Base-by-base conservation (phyloP, 495 filamentous ascomycete genomes). In the Lasiosphaeria miniovina region DNA sequence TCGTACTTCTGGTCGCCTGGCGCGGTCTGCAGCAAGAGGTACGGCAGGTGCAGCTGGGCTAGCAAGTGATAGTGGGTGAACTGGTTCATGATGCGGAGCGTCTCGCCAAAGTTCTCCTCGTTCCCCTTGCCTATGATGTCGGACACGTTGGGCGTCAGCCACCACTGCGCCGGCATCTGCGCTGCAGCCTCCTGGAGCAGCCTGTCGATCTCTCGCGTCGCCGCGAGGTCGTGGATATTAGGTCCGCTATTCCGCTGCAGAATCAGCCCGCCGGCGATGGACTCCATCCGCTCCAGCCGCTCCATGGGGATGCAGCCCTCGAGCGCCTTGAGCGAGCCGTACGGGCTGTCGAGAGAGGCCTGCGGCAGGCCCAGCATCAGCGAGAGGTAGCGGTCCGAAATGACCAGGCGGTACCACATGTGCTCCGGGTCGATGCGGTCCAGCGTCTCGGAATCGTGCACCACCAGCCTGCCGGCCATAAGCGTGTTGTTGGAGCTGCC, bases 21-120 rank as follows among this genome's bases (percentile, higher is more conserved):
- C 12, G 43, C 12, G 4, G 6, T 46, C 11, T 46, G 12, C 5
- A 46, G 58, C 1, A 69, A 60, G 57, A 77, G 66, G 46, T 71
- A 77, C 8, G 74, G 74, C 0, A 75, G 61, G 48, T 77, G 74
- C 12, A 74, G 61, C 35, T 71, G 69, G 11, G 63, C 61, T 8
- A 77, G 46, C 6, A 75, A 60, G 50, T 74, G 61, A 61, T 68
- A 68, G 51, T 77, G 66, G 3, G 60, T 55, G 33, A 77, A 60
- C 32, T 77, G 74, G 41, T 60, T 55, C 61, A 70, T 64, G 32
- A 76, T 49, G 1, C 67, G 69, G 3, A 64, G 34, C 7, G 61
- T 61, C 36, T 71, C 59, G 38, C 54, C 35, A 34, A 64, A 51
- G 36, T 58, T 51, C 12, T 57, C 41, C n/a, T 68, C 62, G 34